Percentiles rank a stretch among this genome's conserved stretches.
These are phyloP conservation scores for Auriscalpium microsporum DNA, from an alignment of 768 basidiomycete genomes.

Conservation along the genomic window DNA sequence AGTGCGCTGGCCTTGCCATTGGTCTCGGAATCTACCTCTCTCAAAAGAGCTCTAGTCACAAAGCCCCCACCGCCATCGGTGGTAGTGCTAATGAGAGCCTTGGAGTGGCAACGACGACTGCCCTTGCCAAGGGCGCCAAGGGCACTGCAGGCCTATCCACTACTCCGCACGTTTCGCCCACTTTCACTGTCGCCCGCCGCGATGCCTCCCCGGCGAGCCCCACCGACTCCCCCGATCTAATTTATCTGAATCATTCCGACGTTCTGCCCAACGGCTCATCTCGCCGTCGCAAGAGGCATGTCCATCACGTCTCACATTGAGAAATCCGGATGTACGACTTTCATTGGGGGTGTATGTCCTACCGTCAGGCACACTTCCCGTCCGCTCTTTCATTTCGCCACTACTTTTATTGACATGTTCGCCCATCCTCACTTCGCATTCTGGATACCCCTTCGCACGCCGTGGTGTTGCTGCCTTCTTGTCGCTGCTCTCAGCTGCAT, in stretches of 20 bases:
- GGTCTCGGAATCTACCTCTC: conserved; percentile 54
- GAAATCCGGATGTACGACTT: neutral
- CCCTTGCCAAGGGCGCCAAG: conserved; percentile 14
- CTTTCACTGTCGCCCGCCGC: conserved; percentile 46
- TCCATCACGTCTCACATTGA: conserved; percentile 8
- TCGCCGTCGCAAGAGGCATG: neutral
- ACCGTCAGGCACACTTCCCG: conserved; percentile 16
- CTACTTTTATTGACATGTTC: neutral
- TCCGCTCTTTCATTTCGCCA: conserved; percentile 21
- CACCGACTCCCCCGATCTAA: conserved; percentile 5
- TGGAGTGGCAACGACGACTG: conserved; percentile 11
- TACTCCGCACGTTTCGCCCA: conserved; percentile 47
- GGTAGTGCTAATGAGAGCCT: conserved; percentile 43
- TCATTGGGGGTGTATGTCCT: conserved; percentile 15
- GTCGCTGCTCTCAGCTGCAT: no score
- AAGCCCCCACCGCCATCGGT: conserved; percentile 53
- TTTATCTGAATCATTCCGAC: conserved; percentile 4
- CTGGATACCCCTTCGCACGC: conserved; percentile 4
- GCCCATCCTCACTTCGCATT: neutral
- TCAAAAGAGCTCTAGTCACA: conserved; percentile 40
- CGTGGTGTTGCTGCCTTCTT: no score
- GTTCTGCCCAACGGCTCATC: neutral
- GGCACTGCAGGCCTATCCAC: conserved; percentile 9
- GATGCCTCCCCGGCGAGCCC: conserved; percentile 15
- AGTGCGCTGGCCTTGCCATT: conserved; percentile 48